Conservation (phyloP, 139 green algal genomes). For the Choricystis sp. region DNA sequence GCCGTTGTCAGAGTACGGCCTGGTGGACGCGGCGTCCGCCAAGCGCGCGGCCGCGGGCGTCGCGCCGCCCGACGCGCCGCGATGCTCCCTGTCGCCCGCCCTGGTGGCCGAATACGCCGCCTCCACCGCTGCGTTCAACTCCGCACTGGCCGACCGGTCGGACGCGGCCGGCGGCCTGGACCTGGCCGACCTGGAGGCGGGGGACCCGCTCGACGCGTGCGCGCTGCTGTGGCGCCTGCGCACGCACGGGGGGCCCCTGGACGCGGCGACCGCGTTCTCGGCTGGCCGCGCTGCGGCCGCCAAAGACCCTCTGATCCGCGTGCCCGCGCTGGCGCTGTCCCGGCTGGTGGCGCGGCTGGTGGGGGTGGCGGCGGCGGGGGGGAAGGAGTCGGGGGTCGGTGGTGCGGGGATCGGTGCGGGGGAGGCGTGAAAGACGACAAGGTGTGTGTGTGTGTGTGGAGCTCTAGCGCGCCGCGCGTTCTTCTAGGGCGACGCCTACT, state of each 20-base stretch:
- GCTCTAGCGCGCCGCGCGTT: no score
- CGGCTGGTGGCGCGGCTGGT: background rate
- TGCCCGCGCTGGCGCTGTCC: background rate
- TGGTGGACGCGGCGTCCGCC: conserved; percentile 2
- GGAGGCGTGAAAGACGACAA: no score
- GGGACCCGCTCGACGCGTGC: background rate
- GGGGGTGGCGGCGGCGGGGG: background rate
- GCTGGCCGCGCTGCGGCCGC: no score
- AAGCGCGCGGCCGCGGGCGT: background rate
- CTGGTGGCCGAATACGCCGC: background rate
- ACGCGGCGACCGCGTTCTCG: no score
- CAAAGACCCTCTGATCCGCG: background rate
- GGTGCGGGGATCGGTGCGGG: background rate
- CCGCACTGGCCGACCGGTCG: background rate
- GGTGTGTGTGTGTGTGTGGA: no score
- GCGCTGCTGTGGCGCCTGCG: background rate
- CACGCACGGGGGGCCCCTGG: background rate
- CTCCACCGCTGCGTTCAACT: background rate
- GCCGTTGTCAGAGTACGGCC: conserved; percentile 3
- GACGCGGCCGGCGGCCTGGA: background rate
- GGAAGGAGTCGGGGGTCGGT: background rate
- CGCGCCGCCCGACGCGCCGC: background rate
- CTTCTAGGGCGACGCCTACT: no score
- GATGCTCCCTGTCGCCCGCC: background rate
- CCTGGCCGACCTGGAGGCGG: background rate